Percentiles rank a stretch among this genome's conserved stretches.
These are phyloP conservation scores for Tranzscheliella williamsii DNA, from an alignment of 1,284 basidiomycete species.

Conservation along the genomic window DNA sequence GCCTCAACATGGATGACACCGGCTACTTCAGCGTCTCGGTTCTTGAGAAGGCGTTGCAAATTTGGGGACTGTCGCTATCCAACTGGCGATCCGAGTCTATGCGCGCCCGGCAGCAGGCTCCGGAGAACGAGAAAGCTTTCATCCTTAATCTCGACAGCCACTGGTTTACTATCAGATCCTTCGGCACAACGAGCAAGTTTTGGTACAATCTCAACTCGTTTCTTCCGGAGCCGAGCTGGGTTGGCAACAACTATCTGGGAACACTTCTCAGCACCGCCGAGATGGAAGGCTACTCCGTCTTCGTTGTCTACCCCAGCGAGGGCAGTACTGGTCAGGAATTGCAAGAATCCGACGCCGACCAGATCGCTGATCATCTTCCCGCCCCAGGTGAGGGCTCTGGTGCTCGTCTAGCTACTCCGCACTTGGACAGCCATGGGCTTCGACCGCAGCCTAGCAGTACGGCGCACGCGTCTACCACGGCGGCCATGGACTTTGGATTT, in stretches of 20 bases:
- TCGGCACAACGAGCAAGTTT: constrained; percentile 36
- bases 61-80: constrained; percentile 34
- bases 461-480: background rate
- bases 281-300: constrained; percentile 54
- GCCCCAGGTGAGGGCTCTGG: constrained; percentile 11
- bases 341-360: constrained; percentile 38
- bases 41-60: constrained; percentile 49
- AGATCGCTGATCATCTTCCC: constrained; percentile 45
- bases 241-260: constrained; percentile 52
- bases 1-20: constrained; percentile 57
- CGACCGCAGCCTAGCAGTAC: constrained; percentile 4
- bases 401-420: background rate
- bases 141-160: constrained; percentile 56
- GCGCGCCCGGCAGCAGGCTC: constrained; percentile 25
- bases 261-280: constrained; percentile 53
- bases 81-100: constrained; percentile 38
- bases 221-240: constrained; percentile 45
- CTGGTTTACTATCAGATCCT: constrained; percentile 57
- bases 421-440: constrained; percentile 1
- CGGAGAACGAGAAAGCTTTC: constrained; percentile 55
- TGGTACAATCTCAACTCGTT: constrained; percentile 60
- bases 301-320: constrained; percentile 41
- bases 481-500: constrained; percentile 5
- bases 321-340: constrained; percentile 20
- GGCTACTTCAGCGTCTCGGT: constrained; percentile 56